phyloP scores from a whole-genome alignment of 345 rosid genomes.

The Laguncularia racemosa region DNA sequence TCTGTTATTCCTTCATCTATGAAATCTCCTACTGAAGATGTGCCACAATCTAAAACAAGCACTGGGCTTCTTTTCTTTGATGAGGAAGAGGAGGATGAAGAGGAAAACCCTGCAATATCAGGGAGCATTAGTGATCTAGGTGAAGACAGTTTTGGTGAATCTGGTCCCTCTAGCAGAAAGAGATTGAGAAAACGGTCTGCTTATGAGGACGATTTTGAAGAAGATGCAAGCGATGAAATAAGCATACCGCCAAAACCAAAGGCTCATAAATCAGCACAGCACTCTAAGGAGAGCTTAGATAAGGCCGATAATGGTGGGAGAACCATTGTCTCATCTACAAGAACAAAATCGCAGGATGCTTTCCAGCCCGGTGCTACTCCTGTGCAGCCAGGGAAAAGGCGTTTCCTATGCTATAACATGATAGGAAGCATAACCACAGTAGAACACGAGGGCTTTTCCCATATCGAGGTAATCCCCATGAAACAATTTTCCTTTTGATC shows the following conservation, averaged over 20 bases:
- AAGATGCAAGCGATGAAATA: conserved; percentile 35
- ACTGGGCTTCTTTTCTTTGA: conserved; percentile 69
- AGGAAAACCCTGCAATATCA: conserved; percentile 40
- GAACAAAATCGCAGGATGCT: conserved; percentile 74
- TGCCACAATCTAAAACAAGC: conserved; percentile 55
- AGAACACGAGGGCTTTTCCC: conserved; percentile 85
- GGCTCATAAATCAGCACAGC: conserved; percentile 27
- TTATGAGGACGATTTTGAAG: conserved; percentile 36
- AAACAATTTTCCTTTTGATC: neutral
- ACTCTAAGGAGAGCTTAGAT: conserved; percentile 30
- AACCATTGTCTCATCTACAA: conserved; percentile 22
- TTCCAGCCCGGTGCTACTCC: conserved; percentile 96
- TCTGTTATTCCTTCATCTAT: conserved; percentile 85
- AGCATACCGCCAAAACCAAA: conserved; percentile 31
- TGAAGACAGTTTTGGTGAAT: conserved; percentile 53
- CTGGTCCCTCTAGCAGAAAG: conserved; percentile 56
- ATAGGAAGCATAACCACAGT: conserved; percentile 82
- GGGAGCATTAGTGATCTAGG: conserved; percentile 63
- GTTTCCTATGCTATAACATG: conserved; percentile 90
- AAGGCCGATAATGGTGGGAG: conserved; percentile 30
- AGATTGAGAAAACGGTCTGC: conserved; percentile 48
- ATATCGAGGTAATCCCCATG: conserved; percentile 63
- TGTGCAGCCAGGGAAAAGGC: conserved; percentile 58
- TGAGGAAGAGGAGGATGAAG: conserved; percentile 66
- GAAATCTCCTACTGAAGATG: conserved; percentile 75